Conservation (phyloP, 2,329 filamentous ascomycete species). For the Domatiomyces catenatus region DNA sequence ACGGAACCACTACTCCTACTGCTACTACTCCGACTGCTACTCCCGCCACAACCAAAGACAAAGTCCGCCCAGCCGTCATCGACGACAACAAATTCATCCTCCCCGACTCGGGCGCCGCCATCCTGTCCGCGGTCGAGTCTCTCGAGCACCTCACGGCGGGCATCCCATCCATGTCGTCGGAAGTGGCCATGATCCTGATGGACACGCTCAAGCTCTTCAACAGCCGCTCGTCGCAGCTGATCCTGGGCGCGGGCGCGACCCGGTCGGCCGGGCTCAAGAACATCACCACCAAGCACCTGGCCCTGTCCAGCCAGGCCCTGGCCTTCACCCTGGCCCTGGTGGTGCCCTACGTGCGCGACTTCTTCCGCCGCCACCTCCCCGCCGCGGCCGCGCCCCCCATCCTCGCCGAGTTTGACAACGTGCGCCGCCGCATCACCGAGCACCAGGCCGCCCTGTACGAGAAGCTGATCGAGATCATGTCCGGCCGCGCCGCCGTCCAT, state of each 20-base stretch:
- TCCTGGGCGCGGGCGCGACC: constrained; percentile 85
- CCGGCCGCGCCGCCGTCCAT: constrained; percentile 55
- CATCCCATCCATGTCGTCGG: constrained; percentile 76
- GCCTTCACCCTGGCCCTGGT: constrained; percentile 66
- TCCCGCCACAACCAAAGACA: constrained; percentile 33
- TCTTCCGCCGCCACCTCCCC: constrained; percentile 58
- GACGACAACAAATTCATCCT: constrained; percentile 77
- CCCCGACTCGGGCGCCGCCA: constrained; percentile 65
- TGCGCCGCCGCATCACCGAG: constrained; percentile 68
- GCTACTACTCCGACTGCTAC: constrained; percentile 23
- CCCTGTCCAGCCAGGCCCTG: constrained; percentile 75
- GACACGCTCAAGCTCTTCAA: constrained; percentile 90
- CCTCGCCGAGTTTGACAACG: constrained; percentile 72
- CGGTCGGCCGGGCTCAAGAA: constrained; percentile 80
- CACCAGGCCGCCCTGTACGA: constrained; percentile 84
- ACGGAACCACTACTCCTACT: constrained; percentile 22
- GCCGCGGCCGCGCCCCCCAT: constrained; percentile 35
- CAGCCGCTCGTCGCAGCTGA: constrained; percentile 87
- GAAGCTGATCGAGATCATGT: constrained; percentile 88
- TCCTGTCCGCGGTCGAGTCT: constrained; percentile 64
- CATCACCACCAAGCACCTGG: constrained; percentile 89
- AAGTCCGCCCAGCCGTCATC: constrained; percentile 56
- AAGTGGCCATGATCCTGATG: constrained; percentile 60
- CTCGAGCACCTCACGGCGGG: constrained; percentile 71
- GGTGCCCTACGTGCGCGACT: constrained; percentile 81